phyloP scores from a whole-genome alignment of 768 basidiomycete species.

The Xanthoconium stramineum region DNA sequence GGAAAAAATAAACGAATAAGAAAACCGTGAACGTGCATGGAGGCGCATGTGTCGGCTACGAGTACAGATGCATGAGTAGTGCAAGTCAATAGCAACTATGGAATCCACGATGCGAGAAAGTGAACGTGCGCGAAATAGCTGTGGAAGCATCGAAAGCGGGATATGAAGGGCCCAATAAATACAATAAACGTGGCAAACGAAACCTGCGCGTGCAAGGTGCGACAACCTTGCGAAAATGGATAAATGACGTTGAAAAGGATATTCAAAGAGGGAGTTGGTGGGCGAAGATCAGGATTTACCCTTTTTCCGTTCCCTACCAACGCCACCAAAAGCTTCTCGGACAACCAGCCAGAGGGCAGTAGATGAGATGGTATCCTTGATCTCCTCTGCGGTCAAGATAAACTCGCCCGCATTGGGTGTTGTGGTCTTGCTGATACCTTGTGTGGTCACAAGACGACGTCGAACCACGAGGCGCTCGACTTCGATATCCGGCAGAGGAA shows the following conservation, averaged over 20 bases:
- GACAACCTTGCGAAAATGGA: constrained; percentile 13
- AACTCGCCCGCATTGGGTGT: constrained; percentile 33
- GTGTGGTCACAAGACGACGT: constrained; percentile 41
- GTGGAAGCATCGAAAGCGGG: constrained; percentile 9
- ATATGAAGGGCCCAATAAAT: constrained; percentile 16
- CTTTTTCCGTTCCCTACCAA: constrained; percentile 75
- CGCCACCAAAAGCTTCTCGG: constrained; percentile 87
- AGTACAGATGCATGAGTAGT: constrained; percentile 23
- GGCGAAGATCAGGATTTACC: constrained; percentile 53
- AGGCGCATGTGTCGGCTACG: constrained; percentile 13
- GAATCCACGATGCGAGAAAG: neutral
- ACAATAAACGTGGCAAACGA: constrained; percentile 8
- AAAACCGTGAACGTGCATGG: constrained; percentile 5
- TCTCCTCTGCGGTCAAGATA: constrained; percentile 81
- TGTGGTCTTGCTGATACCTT: constrained; percentile 26
- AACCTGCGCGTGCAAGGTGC: constrained; percentile 2
- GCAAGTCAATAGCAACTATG: constrained; percentile 4
- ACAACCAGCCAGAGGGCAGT: constrained; percentile 92
- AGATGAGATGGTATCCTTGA: constrained; percentile 87
- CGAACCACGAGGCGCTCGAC: constrained; percentile 57
- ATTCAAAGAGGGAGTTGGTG: neutral
- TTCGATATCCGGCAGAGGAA: constrained; percentile 80
- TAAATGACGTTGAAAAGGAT: constrained; percentile 11
- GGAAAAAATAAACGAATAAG: neutral
- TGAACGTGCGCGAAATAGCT: neutral